phyloP scores from a whole-genome alignment of 305 asterid species.

The Fraxinus platypoda region DNA sequence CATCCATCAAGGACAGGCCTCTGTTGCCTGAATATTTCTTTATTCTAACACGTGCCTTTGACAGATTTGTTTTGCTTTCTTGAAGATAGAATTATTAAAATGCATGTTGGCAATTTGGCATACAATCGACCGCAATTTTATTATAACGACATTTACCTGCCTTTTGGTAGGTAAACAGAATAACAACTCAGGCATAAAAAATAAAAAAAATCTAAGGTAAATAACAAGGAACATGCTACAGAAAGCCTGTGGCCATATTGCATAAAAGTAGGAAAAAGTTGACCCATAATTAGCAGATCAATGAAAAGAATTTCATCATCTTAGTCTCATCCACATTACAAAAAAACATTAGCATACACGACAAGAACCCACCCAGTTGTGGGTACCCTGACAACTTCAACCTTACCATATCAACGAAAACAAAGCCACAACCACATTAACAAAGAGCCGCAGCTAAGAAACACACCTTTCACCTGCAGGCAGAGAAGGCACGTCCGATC shows the following conservation, averaged over 20 bases:
- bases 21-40: constrained; percentile 16
- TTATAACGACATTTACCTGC: not conserved
- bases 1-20: constrained; percentile 24
- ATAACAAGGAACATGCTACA: constrained; percentile 17
- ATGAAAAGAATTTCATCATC: constrained; percentile 40
- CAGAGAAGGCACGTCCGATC: constrained; percentile 73
- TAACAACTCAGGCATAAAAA: not conserved
- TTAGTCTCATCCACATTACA: constrained; percentile 26
- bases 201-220: not conserved
- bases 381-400: constrained; percentile 21
- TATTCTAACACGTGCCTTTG: constrained; percentile 14
- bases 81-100: not conserved
- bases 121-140: not conserved
- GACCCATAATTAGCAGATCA: constrained; percentile 30
- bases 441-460: constrained; percentile 15
- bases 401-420: not conserved
- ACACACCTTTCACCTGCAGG: constrained; percentile 38
- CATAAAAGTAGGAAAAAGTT: constrained; percentile 20
- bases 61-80: not conserved
- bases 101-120: not conserved
- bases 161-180: not conserved
- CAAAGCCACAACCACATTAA: constrained; percentile 3
- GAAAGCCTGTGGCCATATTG: constrained; percentile 23
- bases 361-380: constrained; percentile 22
- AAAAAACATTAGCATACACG: constrained; percentile 25